Conservation (phyloP, 2,329 filamentous ascomycete genomes). For the Claviceps fusiformis region DNA sequence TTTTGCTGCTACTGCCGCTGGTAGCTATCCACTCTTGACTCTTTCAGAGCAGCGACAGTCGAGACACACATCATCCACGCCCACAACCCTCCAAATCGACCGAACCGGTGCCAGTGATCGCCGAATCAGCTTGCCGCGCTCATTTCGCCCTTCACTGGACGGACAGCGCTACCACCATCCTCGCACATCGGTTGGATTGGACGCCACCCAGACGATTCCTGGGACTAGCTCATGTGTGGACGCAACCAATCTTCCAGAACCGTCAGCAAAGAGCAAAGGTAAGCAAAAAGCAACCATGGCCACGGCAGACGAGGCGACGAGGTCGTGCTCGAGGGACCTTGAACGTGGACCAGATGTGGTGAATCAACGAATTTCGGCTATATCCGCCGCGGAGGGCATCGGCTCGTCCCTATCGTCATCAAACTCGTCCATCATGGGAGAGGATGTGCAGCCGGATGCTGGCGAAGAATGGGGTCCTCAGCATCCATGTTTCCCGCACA, state of each 20-base stretch:
- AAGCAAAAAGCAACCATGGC: conserved; percentile 37
- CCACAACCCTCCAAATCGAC: conserved; percentile 39
- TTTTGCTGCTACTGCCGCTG: conserved; percentile 22
- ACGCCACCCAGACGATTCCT: neutral
- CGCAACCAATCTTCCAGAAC: neutral
- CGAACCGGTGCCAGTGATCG: conserved; percentile 29
- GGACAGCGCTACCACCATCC: conserved; percentile 26
- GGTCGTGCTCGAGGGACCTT: conserved; percentile 35
- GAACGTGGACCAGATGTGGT: conserved; percentile 38
- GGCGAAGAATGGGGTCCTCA: conserved; percentile 82
- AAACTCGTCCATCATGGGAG: conserved; percentile 48
- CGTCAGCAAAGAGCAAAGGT: conserved; percentile 28
- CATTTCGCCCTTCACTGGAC: conserved; percentile 41
- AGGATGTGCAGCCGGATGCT: conserved; percentile 50
- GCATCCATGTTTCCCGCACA: conserved; percentile 87
- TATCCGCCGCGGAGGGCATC: conserved; percentile 36
- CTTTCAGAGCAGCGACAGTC: conserved; percentile 36
- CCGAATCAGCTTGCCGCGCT: conserved; percentile 39
- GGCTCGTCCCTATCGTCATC: conserved; percentile 42
- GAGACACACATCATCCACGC: conserved; percentile 27
- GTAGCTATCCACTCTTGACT: conserved; percentile 37
- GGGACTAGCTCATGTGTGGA: neutral
- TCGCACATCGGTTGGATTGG: conserved; percentile 10
- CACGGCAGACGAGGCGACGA: conserved; percentile 19
- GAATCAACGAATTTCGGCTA: conserved; percentile 31